Evolutionary conservation across 2,329 filamentous ascomycete species (phyloP).

Genomic region (Phyllachora maydis): DNA sequence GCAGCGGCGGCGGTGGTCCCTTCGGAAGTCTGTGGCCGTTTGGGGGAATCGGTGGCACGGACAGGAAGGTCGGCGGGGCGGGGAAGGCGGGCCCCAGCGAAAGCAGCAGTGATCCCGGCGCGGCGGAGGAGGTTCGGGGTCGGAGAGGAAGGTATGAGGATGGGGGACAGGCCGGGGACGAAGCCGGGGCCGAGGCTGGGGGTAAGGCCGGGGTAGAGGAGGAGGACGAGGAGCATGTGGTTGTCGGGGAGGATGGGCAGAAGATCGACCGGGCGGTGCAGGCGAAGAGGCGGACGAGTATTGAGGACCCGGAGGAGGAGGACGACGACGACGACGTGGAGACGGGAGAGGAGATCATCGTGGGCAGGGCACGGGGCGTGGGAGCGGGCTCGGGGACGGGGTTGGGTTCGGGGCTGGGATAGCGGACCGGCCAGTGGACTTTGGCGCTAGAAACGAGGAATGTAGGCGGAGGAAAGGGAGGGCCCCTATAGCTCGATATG

Average conservation of each 20-base stretch:
- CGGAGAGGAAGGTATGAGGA: slow-evolving; percentile 11
- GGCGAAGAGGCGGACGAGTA: slow-evolving; percentile 31
- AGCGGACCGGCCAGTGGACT: too few species aligned
- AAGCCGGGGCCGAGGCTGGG: slow-evolving; percentile 13
- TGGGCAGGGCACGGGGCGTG: too few species aligned
- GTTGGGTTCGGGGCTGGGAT: too few species aligned
- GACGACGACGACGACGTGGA: slow-evolving; percentile 18
- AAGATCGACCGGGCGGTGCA: slow-evolving; percentile 25
- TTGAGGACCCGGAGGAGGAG: slow-evolving; percentile 37
- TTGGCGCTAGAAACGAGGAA: neutral
- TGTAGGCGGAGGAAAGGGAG: too few species aligned
- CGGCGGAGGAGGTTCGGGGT: too few species aligned
- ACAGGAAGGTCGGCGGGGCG: too few species aligned
- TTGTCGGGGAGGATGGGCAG: slow-evolving; percentile 18
- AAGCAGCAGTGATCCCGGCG: too few species aligned
- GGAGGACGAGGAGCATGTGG: slow-evolving; percentile 5
- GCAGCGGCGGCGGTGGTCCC: slow-evolving; percentile 8
- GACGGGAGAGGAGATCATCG: slow-evolving; percentile 8
- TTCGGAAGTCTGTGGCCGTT: slow-evolving; percentile 39
- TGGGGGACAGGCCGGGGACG: slow-evolving; percentile 11
- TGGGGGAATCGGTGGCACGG: slow-evolving; percentile 12
- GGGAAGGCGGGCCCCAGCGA: too few species aligned
- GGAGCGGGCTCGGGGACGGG: too few species aligned
- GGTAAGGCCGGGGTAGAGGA: slow-evolving; percentile 8
- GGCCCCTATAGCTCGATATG: too few species aligned